A percentile compares a stretch with the other conserved stretches of the same genome.
Conservation (phyloP, 1,284 basidiomycete genomes). For the Ustanciosporium gigantosporum region DNA sequence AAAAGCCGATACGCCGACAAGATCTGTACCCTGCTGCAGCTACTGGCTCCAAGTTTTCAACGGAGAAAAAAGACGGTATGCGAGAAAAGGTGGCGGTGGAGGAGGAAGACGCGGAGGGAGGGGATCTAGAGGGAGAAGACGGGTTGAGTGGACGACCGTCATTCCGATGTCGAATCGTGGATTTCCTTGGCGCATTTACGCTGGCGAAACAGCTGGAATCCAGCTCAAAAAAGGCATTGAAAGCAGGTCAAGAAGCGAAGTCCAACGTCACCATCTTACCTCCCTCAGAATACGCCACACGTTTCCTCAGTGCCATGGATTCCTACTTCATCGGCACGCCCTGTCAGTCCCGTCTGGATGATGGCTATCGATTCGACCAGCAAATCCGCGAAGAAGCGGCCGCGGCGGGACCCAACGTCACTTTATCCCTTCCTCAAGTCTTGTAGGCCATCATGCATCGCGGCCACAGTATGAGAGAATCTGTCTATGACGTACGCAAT, state of each 20-base stretch:
- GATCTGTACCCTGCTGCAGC: slow-evolving; percentile 30
- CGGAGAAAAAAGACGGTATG: neutral
- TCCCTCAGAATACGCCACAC: slow-evolving; percentile 47
- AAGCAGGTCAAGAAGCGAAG: slow-evolving; percentile 40
- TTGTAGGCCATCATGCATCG: neutral
- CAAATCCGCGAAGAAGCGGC: slow-evolving; percentile 16
- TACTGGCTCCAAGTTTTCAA: neutral
- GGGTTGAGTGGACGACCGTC: slow-evolving; percentile 4
- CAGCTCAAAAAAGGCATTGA: slow-evolving; percentile 51
- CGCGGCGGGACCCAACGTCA: no score
- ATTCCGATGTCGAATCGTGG: slow-evolving; percentile 48
- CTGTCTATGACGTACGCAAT: no score
- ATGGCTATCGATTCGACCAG: slow-evolving; percentile 25
- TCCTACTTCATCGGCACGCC: slow-evolving; percentile 47
- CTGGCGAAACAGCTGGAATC: slow-evolving; percentile 52
- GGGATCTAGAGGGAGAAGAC: neutral
- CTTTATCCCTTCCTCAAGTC: no score
- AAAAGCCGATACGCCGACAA: slow-evolving; percentile 20
- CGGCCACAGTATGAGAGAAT: neutral
- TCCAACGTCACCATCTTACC: slow-evolving; percentile 52
- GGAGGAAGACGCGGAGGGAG: neutral
- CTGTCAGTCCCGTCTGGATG: slow-evolving; percentile 26
- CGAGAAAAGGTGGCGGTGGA: slow-evolving; percentile 3
- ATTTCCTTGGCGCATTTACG: slow-evolving; percentile 54
- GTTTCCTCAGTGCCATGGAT: slow-evolving; percentile 44